These are phyloP conservation scores for Ophiostoma sp. DNA, from an alignment of 2,329 filamentous ascomycete genomes.

Conservation along the genomic window DNA sequence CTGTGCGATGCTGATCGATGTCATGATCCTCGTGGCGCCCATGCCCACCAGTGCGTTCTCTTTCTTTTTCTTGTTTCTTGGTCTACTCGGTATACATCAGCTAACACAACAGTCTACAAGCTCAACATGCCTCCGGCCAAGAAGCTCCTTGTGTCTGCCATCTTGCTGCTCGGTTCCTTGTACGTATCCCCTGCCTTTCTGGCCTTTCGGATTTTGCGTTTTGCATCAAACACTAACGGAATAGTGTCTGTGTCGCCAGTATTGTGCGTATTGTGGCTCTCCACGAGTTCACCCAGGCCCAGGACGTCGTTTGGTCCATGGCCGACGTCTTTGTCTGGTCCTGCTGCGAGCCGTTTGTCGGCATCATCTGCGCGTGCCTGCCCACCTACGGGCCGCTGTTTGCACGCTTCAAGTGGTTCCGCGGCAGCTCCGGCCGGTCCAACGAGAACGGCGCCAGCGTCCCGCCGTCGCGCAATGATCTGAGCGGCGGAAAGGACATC, in stretches of 20 bases:
- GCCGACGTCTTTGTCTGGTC: conserved; percentile 7
- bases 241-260: background rate
- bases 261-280: background rate
- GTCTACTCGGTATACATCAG: background rate
- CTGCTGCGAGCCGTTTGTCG: conserved; percentile 9
- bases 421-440: background rate
- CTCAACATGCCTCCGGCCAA: conserved; percentile 1
- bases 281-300: background rate
- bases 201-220: background rate
- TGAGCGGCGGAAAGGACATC: background rate
- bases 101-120: conserved; percentile 2
- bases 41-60: background rate
- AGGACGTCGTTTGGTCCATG: background rate
- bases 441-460: background rate
- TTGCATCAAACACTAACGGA: background rate
- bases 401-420: background rate
- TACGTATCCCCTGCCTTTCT: background rate
- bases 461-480: background rate
- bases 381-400: conserved; percentile 3
- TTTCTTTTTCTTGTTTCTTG: background rate
- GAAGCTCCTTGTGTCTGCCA: background rate
- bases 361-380: conserved; percentile 4
- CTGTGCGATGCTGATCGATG: conserved; percentile 11
- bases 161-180: conserved; percentile 8
- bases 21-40: background rate